Evolutionary conservation across 371 early-diverging fungal species (phyloP).

Genomic region (Chytridiales sp.): DNA sequence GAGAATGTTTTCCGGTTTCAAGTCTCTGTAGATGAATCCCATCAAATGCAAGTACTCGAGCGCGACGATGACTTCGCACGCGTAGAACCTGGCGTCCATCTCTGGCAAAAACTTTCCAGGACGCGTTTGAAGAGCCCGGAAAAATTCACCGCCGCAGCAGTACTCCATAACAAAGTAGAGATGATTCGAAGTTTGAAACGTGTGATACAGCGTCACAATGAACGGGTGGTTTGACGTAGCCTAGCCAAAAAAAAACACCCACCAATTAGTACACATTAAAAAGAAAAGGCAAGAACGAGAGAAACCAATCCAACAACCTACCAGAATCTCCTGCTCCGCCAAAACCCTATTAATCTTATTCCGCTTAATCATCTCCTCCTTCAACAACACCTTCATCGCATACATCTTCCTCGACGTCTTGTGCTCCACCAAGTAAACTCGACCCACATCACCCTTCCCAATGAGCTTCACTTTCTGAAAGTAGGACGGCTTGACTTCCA

Average conservation of each 20-base stretch:
- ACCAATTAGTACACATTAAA: constrained; percentile 9
- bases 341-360: constrained; percentile 95
- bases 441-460: constrained; percentile 96
- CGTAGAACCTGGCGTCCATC: constrained; percentile 93
- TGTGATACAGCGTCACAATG: constrained; percentile 94
- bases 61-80: constrained; percentile 91
- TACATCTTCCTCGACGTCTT: constrained; percentile 80
- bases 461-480: constrained; percentile 80
- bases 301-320: too few relatives aligned
- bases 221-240: constrained; percentile 87
- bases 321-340: constrained; percentile 94
- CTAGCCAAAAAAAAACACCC: constrained; percentile 27
- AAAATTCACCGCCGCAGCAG: constrained; percentile 98
- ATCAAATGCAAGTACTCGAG: constrained; percentile 95
- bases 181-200: constrained; percentile 92
- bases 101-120: constrained; percentile 85
- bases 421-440: constrained; percentile 90
- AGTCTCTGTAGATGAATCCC: constrained; percentile 97
- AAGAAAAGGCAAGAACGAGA: too few relatives aligned
- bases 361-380: constrained; percentile 92
- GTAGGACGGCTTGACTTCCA: constrained; percentile 78
- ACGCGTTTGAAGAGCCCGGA: constrained; percentile 74
- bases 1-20: constrained; percentile 98
- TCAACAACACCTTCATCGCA: constrained; percentile 95
- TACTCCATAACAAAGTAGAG: constrained; percentile 98